Base-by-base conservation (phyloP, 352 stramenopile species). In the Thalassiosira mediterranea region DNA sequence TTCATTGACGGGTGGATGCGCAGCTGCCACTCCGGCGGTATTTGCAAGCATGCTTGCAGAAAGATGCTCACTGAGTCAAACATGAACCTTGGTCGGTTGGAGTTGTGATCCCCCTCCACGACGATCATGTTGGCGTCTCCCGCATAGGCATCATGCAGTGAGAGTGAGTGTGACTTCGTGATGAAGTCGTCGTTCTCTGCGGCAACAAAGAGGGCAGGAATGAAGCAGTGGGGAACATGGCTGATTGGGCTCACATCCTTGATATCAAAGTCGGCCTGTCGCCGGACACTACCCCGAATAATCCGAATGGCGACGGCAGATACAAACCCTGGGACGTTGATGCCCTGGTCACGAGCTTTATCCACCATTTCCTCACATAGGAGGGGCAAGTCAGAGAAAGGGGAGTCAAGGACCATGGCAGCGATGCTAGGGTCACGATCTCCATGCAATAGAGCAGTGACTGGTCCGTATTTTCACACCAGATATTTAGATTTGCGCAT, bases 111-210 rank as follows among this genome's bases (percentile, higher is more conserved):
- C 23, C 96, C 96, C 31, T 96, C 87, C 0, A 98, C 95, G 32
- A 97, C 91, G 48, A 98, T 93, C 15, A 98, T 86, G 67, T 98
- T 98, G 78, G 98, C 98, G 85, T 98, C 95, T 21, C 96, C 96
- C 0, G 91, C 95, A 69, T 98, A 98, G 11, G 89, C 87, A 15
- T 90, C 89, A 72, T 91, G 74, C 37, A 95, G 76, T 0, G 77
- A 60, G 37, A 87, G 65, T 15, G 77, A 81, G 38, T 84, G 71
- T 25, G 57, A 10, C 46, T 75, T 68, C 38, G 46, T 66, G 48
- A 87, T 87, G 78, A 98, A 98, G 29, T 96, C 91, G 80, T 98
- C 96, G 26, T 94, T 88, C 46, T 95, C 86, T 0, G 88, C 96
- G 13, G 94, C 94, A 1, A 92, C 69, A 82, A 98, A 98, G 7